These are phyloP conservation scores for Takashimella koratensis DNA, from an alignment of 1,284 basidiomycete genomes.

Conservation along the genomic window DNA sequence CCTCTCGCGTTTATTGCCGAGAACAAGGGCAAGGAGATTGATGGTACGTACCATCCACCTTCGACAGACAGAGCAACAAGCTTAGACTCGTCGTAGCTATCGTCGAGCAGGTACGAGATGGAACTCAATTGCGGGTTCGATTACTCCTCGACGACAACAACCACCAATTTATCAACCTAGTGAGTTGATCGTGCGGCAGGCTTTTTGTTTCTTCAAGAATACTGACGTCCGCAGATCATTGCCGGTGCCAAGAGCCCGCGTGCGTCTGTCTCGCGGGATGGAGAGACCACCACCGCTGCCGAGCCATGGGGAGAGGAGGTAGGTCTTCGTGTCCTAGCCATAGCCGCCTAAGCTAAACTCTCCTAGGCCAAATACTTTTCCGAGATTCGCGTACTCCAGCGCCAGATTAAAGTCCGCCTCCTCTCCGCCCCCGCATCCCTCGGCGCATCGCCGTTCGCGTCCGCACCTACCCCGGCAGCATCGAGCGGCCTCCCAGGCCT, in stretches of 20 bases:
- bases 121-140: slow-evolving; percentile 82
- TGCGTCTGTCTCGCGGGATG: slow-evolving; percentile 62
- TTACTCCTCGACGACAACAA: slow-evolving; percentile 80
- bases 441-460: slow-evolving; percentile 73
- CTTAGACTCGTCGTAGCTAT: slow-evolving; percentile 63
- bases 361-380: slow-evolving; percentile 96
- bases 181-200: too few relatives aligned
- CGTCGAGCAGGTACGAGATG: slow-evolving; percentile 92
- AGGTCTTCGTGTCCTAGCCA: slow-evolving; percentile 28
- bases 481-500: slow-evolving; percentile 26
- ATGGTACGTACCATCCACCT: slow-evolving; percentile 65
- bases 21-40: slow-evolving; percentile 84
- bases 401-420: slow-evolving; percentile 78
- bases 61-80: slow-evolving; percentile 1
- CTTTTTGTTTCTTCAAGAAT: not conserved
- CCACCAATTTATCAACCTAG: slow-evolving; percentile 56
- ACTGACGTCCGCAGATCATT: slow-evolving; percentile 54
- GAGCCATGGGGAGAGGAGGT: slow-evolving; percentile 85
- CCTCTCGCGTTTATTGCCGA: slow-evolving; percentile 83
- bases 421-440: slow-evolving; percentile 77
- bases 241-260: slow-evolving; percentile 82
- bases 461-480: slow-evolving; percentile 55
- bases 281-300: slow-evolving; percentile 58
- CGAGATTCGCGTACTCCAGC: slow-evolving; percentile 86
- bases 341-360: too few relatives aligned